Conservation (phyloP, 1,139 yeast genomes). For the Scheffersomyces segobiensis region DNA sequence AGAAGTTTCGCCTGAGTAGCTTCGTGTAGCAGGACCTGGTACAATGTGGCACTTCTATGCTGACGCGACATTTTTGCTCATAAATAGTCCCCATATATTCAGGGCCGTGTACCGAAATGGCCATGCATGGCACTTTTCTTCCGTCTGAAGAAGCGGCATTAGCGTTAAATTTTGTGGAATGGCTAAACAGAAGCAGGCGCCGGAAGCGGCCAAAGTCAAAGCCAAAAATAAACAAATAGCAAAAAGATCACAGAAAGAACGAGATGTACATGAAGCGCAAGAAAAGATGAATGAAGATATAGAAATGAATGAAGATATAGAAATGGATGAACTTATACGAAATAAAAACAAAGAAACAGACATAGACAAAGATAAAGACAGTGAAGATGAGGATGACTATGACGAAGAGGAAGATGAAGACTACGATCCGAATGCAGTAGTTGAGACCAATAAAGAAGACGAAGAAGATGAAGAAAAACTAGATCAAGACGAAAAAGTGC, state of each 20-base stretch:
- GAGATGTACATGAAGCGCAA: not conserved
- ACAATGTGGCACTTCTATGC: not conserved
- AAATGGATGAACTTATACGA: not conserved
- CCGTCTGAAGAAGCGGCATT: not conserved
- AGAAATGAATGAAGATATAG: not conserved
- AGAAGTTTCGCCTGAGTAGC: too few species aligned
- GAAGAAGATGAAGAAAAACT: constrained; percentile 21
- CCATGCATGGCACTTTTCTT: not conserved
- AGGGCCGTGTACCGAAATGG: not conserved
- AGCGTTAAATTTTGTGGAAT: not conserved
- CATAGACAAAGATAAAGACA: constrained; percentile 7
- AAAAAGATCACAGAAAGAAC: not conserved
- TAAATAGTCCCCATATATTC: not conserved
- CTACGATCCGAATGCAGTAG: constrained; percentile 49
- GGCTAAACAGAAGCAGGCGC: not conserved
- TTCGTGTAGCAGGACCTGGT: too few species aligned
- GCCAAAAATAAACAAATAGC: not conserved
- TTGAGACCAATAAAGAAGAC: constrained; percentile 11
- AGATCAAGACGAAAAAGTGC: constrained; percentile 20
- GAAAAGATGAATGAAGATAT: not conserved
- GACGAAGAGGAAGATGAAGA: constrained; percentile 69
- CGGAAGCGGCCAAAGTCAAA: not conserved
- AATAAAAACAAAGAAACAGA: not conserved
- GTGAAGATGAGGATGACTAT: constrained; percentile 31
- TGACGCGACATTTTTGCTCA: not conserved